Percentiles rank a stretch among this genome's conserved stretches.
Evolutionary conservation across 2,329 filamentous ascomycete species (phyloP).

Genomic region (Clarireedia paspali): DNA sequence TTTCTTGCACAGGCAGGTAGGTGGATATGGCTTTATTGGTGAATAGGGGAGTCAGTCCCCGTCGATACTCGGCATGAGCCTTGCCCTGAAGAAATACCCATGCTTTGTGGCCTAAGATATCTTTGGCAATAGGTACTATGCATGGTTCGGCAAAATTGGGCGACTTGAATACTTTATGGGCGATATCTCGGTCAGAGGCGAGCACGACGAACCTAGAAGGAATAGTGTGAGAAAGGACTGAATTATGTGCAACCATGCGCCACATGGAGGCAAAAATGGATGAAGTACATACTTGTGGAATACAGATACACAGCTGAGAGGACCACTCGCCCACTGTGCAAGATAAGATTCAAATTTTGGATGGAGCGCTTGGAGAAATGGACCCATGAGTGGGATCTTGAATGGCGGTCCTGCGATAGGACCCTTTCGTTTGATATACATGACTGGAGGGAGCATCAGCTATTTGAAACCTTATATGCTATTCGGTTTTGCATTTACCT

Average conservation of each 20-base stretch:
- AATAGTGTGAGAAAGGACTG: too few species aligned
- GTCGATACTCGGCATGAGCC: constrained; percentile 69
- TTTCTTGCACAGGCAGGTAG: constrained; percentile 68
- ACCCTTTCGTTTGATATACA: constrained; percentile 54
- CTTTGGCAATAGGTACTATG: constrained; percentile 67
- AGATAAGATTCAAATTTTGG: constrained; percentile 68
- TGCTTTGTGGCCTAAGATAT: constrained; percentile 63
- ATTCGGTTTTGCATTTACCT: constrained; percentile 19
- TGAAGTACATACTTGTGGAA: too few species aligned
- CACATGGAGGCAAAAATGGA: too few species aligned
- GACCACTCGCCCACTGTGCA: constrained; percentile 70
- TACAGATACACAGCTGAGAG: constrained; percentile 72
- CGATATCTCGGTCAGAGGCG: too few species aligned
- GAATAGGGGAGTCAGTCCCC: constrained; percentile 66
- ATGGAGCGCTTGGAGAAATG: constrained; percentile 67
- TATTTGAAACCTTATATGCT: too few species aligned
- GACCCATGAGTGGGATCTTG: constrained; percentile 65
- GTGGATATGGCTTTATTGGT: constrained; percentile 33
- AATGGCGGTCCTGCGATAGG: constrained; percentile 54
- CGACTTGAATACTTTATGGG: constrained; percentile 45
- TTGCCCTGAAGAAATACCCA: constrained; percentile 77
- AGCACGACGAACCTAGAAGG: too few species aligned
- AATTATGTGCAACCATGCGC: too few species aligned
- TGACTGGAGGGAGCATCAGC: constrained; percentile 34
- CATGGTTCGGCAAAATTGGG: constrained; percentile 68